Percentiles rank a stretch among this genome's conserved stretches.
Evolutionary conservation across 768 basidiomycete genomes (phyloP).

Genomic region (Rubroboletus pulcherrimus): DNA sequence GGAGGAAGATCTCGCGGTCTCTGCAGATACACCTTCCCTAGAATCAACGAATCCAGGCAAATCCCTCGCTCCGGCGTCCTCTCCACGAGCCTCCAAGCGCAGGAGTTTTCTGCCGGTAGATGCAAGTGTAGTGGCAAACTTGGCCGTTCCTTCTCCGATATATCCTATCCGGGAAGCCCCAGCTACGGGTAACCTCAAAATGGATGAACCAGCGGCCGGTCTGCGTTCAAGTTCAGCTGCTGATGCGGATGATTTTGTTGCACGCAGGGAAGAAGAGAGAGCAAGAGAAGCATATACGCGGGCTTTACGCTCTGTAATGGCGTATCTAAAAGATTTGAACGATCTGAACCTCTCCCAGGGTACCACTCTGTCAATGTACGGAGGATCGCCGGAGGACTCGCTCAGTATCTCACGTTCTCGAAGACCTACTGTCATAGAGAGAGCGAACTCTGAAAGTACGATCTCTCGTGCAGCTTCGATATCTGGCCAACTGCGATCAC

Average conservation of each 20-base stretch:
- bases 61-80: slow-evolving; percentile 42
- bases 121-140: slow-evolving; percentile 54
- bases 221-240: slow-evolving; percentile 45
- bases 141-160: slow-evolving; percentile 61
- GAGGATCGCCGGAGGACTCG: slow-evolving; percentile 44
- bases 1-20: slow-evolving; percentile 18
- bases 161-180: slow-evolving; percentile 53
- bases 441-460: slow-evolving; percentile 42
- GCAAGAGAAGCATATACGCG: slow-evolving; percentile 69
- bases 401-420: slow-evolving; percentile 45
- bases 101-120: slow-evolving; percentile 89
- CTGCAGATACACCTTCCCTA: background rate
- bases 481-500: slow-evolving; percentile 58
- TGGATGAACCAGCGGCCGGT: slow-evolving; percentile 21
- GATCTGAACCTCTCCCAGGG: slow-evolving; percentile 74
- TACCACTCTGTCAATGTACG: slow-evolving; percentile 56
- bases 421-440: slow-evolving; percentile 65
- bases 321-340: slow-evolving; percentile 93
- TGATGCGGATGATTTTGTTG: slow-evolving; percentile 40
- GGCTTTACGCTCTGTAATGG: slow-evolving; percentile 89
- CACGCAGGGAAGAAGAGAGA: slow-evolving; percentile 68
- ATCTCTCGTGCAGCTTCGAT: slow-evolving; percentile 48
- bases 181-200: slow-evolving; percentile 35
- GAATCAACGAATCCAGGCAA: slow-evolving; percentile 12
- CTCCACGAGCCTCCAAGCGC: slow-evolving; percentile 59